Evolutionary conservation across 108 stramenopile species (phyloP).

Genomic region (Nitzschia putrida): DNA sequence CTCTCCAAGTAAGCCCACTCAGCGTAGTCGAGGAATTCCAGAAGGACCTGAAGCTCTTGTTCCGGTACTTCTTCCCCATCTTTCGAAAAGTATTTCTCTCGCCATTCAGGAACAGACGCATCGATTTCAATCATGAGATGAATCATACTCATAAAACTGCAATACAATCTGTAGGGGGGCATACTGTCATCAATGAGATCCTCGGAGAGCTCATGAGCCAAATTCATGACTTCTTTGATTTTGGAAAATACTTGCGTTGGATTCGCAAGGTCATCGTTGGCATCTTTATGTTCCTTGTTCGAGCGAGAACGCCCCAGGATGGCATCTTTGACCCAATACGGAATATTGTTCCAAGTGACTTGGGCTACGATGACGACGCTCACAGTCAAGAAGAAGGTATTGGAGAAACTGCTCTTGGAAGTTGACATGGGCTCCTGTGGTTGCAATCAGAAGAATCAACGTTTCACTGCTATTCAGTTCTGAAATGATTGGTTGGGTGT

Average conservation of each 20-base stretch:
- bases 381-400: too few species aligned
- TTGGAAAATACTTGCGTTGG: neutral
- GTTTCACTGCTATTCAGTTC: too few species aligned
- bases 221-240: conserved; percentile 19
- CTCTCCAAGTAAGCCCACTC: conserved; percentile 38
- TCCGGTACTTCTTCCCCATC: conserved; percentile 3
- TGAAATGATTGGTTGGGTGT: too few species aligned
- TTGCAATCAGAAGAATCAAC: too few species aligned
- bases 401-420: too few species aligned
- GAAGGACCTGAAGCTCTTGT: conserved; percentile 40
- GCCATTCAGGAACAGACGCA: conserved; percentile 12
- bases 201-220: conserved; percentile 4
- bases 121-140: conserved; percentile 19
- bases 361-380: neutral
- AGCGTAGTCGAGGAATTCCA: conserved; percentile 41
- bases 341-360: conserved; percentile 3
- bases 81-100: conserved; percentile 11
- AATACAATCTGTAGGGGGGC: conserved; percentile 6
- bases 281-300: neutral
- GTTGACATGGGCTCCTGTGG: too few species aligned
- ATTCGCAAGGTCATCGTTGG: conserved; percentile 19
- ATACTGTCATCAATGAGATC: conserved; percentile 11
- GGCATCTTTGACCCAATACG: conserved; percentile 14
- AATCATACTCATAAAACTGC: conserved; percentile 17
- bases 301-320: neutral